A percentile compares a stretch with the other conserved stretches of the same genome.
Evolutionary conservation across 129 eudicot genomes (phyloP).

Genomic region (Artemisia tridentata): DNA sequence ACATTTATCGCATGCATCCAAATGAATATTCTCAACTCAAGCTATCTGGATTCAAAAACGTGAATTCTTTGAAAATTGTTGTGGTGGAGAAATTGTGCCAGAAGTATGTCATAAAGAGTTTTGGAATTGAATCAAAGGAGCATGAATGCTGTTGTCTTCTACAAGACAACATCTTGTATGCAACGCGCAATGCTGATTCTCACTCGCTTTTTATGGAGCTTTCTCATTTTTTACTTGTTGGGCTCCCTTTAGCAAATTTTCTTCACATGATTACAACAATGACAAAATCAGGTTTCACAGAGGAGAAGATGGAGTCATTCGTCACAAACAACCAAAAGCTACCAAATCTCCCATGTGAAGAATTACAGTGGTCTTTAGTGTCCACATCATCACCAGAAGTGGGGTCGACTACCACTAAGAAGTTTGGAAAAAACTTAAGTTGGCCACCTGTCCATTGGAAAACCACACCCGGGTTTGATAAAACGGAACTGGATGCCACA

Average conservation of each 20-base stretch:
- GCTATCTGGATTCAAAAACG: conserved; percentile 44
- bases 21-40: conserved; percentile 53
- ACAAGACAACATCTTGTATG: conserved; percentile 61
- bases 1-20: conserved; percentile 51
- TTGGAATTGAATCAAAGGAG: conserved; percentile 46
- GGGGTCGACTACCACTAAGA: too few relatives aligned
- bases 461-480: conserved; percentile 74
- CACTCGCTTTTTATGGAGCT: conserved; percentile 77
- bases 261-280: conserved; percentile 81
- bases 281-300: conserved; percentile 79
- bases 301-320: conserved; percentile 70
- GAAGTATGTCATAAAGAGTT: conserved; percentile 49
- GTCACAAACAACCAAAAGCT: conserved; percentile 68
- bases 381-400: conserved; percentile 25
- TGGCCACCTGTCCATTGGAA: conserved; percentile 94
- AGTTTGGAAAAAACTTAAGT: conserved; percentile 32
- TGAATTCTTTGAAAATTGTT: conserved; percentile 35
- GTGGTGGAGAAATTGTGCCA: conserved; percentile 71
- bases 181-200: conserved; percentile 56
- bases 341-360: conserved; percentile 66
- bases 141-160: conserved; percentile 59
- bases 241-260: conserved; percentile 74
- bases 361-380: conserved; percentile 56
- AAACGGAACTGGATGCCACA: conserved; percentile 9
- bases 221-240: conserved; percentile 52